Percentiles rank a stretch among this genome's conserved stretches.
Conservation (phyloP, 148 eudicot species). For the Chenopodium formosanum region DNA sequence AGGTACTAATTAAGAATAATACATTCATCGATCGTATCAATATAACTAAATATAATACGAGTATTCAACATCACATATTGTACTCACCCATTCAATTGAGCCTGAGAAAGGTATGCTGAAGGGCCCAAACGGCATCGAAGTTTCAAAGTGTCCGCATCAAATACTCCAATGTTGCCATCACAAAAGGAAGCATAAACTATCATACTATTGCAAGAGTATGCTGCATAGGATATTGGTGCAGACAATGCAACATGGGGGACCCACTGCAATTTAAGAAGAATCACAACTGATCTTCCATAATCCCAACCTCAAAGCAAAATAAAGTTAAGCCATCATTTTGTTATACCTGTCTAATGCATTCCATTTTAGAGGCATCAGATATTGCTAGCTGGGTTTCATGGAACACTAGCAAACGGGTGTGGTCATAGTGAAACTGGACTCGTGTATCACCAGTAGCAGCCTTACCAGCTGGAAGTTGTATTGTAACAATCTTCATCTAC, state of each 20-base stretch:
- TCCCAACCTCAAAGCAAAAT: background rate
- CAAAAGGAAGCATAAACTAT: conserved; percentile 65
- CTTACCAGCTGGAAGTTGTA: conserved; percentile 77
- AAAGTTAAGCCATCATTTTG: background rate
- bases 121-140: conserved; percentile 77
- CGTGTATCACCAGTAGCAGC: conserved; percentile 71
- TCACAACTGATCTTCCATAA: background rate
- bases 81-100: conserved; percentile 68
- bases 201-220: conserved; percentile 81
- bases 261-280: conserved; percentile 57
- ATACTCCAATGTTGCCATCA: conserved; percentile 75
- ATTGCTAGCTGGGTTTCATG: conserved; percentile 88
- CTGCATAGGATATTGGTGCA: conserved; percentile 71
- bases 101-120: conserved; percentile 53
- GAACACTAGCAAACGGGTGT: conserved; percentile 66
- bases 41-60: background rate
- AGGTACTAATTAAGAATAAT: background rate
- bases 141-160: conserved; percentile 70
- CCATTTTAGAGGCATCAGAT: conserved; percentile 89
- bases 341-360: conserved; percentile 65
- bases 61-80: background rate
- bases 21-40: too few species aligned
- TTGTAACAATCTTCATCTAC: conserved; percentile 53
- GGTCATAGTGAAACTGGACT: conserved; percentile 80
- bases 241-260: conserved; percentile 70